Conservation (phyloP, 768 basidiomycete genomes). For the Stropharia rugosoannulata region DNA sequence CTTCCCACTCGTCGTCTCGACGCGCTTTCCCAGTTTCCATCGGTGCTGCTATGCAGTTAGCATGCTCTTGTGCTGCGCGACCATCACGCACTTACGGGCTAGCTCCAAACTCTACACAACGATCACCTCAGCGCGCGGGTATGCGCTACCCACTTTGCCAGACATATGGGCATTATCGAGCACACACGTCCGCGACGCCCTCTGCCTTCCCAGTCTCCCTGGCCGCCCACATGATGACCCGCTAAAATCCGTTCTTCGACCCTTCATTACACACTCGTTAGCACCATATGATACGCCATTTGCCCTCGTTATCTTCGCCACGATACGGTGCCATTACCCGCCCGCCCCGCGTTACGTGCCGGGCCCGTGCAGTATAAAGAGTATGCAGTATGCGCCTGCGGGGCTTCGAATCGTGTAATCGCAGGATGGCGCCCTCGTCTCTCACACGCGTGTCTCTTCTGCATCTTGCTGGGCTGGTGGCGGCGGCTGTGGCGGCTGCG, state of each 20-base stretch:
- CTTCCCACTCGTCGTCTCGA: too few relatives aligned
- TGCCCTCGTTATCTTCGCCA: conserved; percentile 9
- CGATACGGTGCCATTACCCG: neutral
- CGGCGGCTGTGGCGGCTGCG: conserved; percentile 2
- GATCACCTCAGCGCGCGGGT: too few relatives aligned
- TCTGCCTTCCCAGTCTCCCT: neutral
- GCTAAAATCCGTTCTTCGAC: conserved; percentile 14
- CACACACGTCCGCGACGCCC: too few relatives aligned
- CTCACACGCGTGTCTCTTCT: conserved; percentile 9
- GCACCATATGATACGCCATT: conserved; percentile 13
- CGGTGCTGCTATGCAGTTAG: too few relatives aligned
- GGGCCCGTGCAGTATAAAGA: too few relatives aligned
- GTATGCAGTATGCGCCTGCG: too few relatives aligned
- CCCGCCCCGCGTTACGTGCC: neutral
- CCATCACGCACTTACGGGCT: too few relatives aligned
- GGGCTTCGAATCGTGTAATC: neutral
- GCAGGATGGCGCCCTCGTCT: conserved; percentile 10
- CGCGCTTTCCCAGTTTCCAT: too few relatives aligned
- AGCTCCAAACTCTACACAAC: too few relatives aligned
- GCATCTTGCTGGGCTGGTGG: conserved; percentile 9
- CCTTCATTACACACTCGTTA: neutral
- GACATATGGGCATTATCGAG: too few relatives aligned
- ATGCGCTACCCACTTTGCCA: too few relatives aligned
- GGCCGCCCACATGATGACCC: conserved; percentile 12
- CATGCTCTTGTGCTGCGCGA: too few relatives aligned